A percentile compares a stretch with the other conserved stretches of the same genome.
These are phyloP conservation scores for Cochlearia excelsa DNA, from an alignment of 345 rosid species.

Conservation along the genomic window DNA sequence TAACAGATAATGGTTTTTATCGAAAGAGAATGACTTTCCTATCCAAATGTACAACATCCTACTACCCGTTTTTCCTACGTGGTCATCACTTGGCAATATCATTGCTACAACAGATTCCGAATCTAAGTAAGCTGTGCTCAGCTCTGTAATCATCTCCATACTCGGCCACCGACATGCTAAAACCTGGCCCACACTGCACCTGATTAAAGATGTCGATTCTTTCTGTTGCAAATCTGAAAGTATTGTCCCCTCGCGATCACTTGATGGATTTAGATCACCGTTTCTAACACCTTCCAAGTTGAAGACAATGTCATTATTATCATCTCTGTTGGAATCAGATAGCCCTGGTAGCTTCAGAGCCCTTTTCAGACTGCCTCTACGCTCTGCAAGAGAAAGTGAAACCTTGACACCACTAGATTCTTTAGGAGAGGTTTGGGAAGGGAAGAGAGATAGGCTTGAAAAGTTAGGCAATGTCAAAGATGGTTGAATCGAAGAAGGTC, in stretches of 20 bases:
- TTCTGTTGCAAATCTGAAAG: conserved; percentile 28
- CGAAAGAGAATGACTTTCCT: conserved; percentile 57
- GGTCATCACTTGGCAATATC: conserved; percentile 36
- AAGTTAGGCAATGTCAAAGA: conserved; percentile 61
- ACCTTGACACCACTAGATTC: conserved; percentile 41
- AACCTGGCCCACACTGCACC: conserved; percentile 29
- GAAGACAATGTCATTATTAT: conserved; percentile 53
- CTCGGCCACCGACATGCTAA: conserved; percentile 69
- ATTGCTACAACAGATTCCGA: conserved; percentile 64
- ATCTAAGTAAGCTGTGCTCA: conserved; percentile 49
- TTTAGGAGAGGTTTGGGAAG: conserved; percentile 45
- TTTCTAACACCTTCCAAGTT: conserved; percentile 44
- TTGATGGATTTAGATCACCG: conserved; percentile 34
- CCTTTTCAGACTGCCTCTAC: conserved; percentile 55
- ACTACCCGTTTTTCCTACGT: conserved; percentile 41
- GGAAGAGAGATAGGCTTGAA: conserved; percentile 52
- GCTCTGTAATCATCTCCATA: conserved; percentile 53
- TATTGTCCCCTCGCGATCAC: conserved; percentile 33
- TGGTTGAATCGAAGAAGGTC: conserved; percentile 48
- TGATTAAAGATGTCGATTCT: too few relatives aligned
- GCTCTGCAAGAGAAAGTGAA: conserved; percentile 79
- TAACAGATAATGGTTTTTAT: conserved; percentile 43
- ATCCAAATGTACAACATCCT: conserved; percentile 75
- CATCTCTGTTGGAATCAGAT: conserved; percentile 45
- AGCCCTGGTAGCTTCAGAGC: conserved; percentile 51